Base-by-base conservation (phyloP, 1,139 yeast genomes). In the Candida glucosophila region DNA sequence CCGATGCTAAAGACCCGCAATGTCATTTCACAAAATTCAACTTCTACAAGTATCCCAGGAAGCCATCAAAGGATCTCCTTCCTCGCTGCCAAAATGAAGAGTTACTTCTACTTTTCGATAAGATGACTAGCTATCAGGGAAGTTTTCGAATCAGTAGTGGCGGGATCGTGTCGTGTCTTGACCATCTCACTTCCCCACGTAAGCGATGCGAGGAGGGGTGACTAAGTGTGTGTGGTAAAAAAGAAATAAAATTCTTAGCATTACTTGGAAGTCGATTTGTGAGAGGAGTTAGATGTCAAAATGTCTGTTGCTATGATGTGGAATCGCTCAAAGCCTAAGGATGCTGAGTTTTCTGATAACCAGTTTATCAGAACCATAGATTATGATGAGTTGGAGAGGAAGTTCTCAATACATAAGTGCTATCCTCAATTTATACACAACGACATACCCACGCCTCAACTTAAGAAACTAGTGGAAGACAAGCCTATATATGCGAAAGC, bases 401-500 rank as follows among this genome's bases (percentile, higher is more conserved):
- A 49, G 27, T 62, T 43, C 34, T 42, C 57, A 15, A 52, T 64
- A 26, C 52, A 47, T 36, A 63, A 61, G 34, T 63, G 63, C 38
- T 53, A 54, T 25, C 71, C 70, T 3, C 40, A 44, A 27, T 58
- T 43, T 37, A 52, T 64, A 31, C 70, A 62, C 33, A 63, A 64
- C 39, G 52, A 51, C 15, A 44, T 52, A 4, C 41, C 54, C 12
- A 63, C 70, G 3, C 69, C 70, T 3, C 44, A 44, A 22, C 45
- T 64, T 24, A 49, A 47, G 29, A 52, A 46, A 24, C 40, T 60
- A 43, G 49, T 64, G 10, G 36, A 40, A 14, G 58, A 58, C 30
- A 59, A 59, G 33, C 71, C 70, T 4, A 62, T 64, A 14, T 64
- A 64, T 30, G 41, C 52, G 20, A 52, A 57, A 16, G 69, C 67